phyloP scores from a whole-genome alignment of 352 stramenopile genomes.

The Phytophthora melonis region DNA sequence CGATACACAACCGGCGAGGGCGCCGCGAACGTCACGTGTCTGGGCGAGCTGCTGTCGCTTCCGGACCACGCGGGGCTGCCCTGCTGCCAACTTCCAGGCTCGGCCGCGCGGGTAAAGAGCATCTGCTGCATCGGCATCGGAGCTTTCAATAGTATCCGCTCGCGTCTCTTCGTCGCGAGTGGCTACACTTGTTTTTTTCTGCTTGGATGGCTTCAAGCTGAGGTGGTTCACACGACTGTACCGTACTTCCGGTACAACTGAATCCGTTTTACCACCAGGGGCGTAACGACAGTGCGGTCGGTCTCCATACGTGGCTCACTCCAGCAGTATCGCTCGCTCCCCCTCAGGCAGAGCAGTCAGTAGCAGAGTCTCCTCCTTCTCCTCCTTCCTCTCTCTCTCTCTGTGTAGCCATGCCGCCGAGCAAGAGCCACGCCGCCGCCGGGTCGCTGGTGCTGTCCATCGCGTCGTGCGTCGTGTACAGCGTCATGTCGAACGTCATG shows the following conservation, averaged over 20 bases:
- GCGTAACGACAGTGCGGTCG: slow-evolving; percentile 20
- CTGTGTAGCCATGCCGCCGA: slow-evolving; percentile 18
- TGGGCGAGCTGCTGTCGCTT: slow-evolving; percentile 10
- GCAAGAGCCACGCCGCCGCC: slow-evolving; percentile 47
- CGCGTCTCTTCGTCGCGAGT: neutral
- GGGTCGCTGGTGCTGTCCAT: slow-evolving; percentile 81
- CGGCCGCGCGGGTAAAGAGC: neutral
- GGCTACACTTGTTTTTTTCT: neutral
- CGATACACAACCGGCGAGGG: slow-evolving; percentile 55
- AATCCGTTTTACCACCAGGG: slow-evolving; percentile 1
- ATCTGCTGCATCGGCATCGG: neutral
- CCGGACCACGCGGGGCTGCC: neutral
- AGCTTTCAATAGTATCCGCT: neutral
- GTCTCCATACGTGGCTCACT: slow-evolving; percentile 11
- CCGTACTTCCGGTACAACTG: neutral
- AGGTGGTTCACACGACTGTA: neutral
- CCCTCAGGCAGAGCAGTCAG: neutral
- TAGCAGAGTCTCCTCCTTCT: slow-evolving; percentile 29
- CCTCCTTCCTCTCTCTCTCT: neutral
- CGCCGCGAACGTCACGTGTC: slow-evolving; percentile 59
- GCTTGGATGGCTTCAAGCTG: neutral
- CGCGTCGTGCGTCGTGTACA: slow-evolving; percentile 84
- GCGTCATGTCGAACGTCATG: slow-evolving; percentile 90
- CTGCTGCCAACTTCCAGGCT: neutral
- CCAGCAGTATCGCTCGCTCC: slow-evolving; percentile 16